Evolutionary conservation across 148 eudicot genomes (phyloP).

Genomic region (Drosera capensis): DNA sequence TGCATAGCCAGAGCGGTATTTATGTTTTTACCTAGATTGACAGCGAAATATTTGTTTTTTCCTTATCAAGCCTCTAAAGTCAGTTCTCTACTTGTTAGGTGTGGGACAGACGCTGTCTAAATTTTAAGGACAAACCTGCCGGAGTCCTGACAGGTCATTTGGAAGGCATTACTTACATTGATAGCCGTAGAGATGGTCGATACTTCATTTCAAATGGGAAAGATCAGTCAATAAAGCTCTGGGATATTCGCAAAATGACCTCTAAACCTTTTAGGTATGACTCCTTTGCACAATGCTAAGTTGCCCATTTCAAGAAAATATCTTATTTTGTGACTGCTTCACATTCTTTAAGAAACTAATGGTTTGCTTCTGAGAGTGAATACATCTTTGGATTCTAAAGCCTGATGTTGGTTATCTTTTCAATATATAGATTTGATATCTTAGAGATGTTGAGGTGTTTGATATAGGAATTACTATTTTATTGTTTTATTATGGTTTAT

Average conservation of each 20-base stretch:
- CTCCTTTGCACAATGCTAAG: not conserved
- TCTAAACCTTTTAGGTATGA: slow-evolving; percentile 37
- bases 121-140: slow-evolving; percentile 34
- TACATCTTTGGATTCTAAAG: no score
- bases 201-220: slow-evolving; percentile 93
- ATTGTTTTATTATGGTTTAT: no score
- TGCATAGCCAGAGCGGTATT: no score
- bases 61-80: no score
- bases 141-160: slow-evolving; percentile 73
- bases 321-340: not conserved
- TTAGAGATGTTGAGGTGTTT: no score
- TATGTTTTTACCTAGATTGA: not conserved
- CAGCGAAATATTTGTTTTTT: not conserved
- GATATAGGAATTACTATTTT: no score
- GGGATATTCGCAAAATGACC: slow-evolving; percentile 93
- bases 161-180: slow-evolving; percentile 80
- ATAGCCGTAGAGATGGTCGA: slow-evolving; percentile 90
- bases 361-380: no score
- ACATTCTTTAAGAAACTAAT: no score
- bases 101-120: slow-evolving; percentile 91
- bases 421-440: no score
- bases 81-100: slow-evolving; percentile 47
- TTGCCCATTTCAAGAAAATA: not conserved
- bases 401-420: no score
- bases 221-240: slow-evolving; percentile 75